These are phyloP conservation scores for Rutstroemia sp. DNA, from an alignment of 2,329 filamentous ascomycete genomes.

Conservation along the genomic window DNA sequence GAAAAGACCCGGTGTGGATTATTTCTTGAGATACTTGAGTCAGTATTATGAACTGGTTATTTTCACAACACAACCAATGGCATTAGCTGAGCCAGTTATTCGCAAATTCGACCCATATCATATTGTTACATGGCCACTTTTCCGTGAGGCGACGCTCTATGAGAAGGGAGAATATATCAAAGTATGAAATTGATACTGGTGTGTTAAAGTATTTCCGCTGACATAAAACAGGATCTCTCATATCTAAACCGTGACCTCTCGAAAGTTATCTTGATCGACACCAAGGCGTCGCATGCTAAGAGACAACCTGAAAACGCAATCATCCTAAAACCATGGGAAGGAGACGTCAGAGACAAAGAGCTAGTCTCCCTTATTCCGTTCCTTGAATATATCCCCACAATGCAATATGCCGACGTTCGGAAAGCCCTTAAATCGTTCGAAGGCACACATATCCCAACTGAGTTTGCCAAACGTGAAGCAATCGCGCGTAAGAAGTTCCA, in stretches of 20 bases:
- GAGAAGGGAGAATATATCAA: conserved; percentile 95
- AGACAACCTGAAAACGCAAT: conserved; percentile 97
- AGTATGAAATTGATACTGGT: conserved; percentile 41
- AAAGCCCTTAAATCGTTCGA: conserved; percentile 82
- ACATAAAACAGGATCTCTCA: conserved; percentile 67
- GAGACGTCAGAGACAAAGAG: conserved; percentile 73
- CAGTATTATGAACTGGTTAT: conserved; percentile 98
- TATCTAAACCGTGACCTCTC: conserved; percentile 94
- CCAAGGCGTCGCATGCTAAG: conserved; percentile 71
- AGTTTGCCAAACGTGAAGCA: conserved; percentile 85
- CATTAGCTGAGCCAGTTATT: conserved; percentile 78
- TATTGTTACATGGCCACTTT: conserved; percentile 91
- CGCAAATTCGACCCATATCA: conserved; percentile 92
- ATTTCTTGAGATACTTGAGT: conserved; percentile 92
- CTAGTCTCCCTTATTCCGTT: conserved; percentile 89
- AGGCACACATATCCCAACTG: conserved; percentile 78
- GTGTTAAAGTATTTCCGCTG: conserved; percentile 13
- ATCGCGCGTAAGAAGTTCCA: conserved; percentile 79
- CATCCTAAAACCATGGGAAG: conserved; percentile 82
- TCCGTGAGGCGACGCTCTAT: conserved; percentile 94
- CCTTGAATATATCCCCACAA: conserved; percentile 93
- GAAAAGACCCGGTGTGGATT: conserved; percentile 91
- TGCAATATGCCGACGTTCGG: conserved; percentile 84
- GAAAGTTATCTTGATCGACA: conserved; percentile 93
- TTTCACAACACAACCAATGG: conserved; percentile 82